phyloP scores from a whole-genome alignment of 148 eudicot species.

The Fagopyrum esculentum region DNA sequence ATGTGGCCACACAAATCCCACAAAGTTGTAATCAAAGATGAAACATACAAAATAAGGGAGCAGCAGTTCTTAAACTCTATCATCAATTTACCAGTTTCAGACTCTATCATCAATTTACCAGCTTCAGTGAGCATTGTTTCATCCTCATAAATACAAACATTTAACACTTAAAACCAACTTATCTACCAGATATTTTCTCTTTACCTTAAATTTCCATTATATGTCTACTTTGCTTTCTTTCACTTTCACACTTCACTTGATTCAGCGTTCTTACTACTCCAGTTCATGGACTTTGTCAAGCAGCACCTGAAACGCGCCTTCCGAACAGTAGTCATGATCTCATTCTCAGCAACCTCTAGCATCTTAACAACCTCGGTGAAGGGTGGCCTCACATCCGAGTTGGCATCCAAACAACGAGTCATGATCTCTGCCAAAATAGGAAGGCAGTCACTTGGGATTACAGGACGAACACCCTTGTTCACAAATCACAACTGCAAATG shows the following conservation, averaged over 20 bases:
- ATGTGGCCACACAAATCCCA: constrained; percentile 24
- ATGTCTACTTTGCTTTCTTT: constrained; percentile 9
- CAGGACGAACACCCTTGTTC: constrained; percentile 86
- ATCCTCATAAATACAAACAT: constrained; percentile 30
- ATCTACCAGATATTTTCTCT: constrained; percentile 12
- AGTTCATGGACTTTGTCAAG: constrained; percentile 76
- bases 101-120: not conserved
- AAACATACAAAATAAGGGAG: constrained; percentile 7
- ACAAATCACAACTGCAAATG: constrained; percentile 97
- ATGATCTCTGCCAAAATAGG: constrained; percentile 78
- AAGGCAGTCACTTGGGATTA: constrained; percentile 59
- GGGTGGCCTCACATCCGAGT: constrained; percentile 79
- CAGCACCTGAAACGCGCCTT: constrained; percentile 99
- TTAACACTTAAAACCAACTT: constrained; percentile 10
- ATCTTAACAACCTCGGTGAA: constrained; percentile 69
- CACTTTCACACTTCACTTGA: too few species aligned
- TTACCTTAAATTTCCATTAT: constrained; percentile 4
- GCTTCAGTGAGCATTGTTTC: constrained; percentile 22
- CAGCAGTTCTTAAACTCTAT: constrained; percentile 13
- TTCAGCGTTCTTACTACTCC: constrained; percentile 26
- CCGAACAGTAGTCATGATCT: constrained; percentile 76
- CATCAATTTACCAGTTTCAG: constrained; percentile 17
- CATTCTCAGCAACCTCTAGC: constrained; percentile 84
- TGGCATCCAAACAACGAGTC: constrained; percentile 89
- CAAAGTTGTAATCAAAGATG: not conserved